Conservation (phyloP, 108 stramenopile species). For the Parietichytrium sp. region DNA sequence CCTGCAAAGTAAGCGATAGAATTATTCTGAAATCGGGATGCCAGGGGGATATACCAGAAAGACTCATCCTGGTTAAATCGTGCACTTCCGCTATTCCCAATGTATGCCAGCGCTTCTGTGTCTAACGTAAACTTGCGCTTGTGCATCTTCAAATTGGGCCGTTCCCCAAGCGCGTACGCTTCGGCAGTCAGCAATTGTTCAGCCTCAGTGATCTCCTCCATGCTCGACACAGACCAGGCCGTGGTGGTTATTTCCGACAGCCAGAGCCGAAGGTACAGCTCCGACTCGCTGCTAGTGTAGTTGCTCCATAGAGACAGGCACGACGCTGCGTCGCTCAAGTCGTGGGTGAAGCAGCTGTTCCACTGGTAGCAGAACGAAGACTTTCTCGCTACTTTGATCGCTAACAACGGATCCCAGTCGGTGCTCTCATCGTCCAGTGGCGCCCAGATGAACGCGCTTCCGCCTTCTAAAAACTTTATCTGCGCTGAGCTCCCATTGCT, state of each 20-base stretch:
- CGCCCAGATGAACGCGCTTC: background rate
- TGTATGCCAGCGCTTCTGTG: background rate
- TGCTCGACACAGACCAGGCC: background rate
- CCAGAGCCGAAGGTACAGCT: background rate
- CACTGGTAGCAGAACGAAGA: background rate
- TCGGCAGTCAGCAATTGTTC: background rate
- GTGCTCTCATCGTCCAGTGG: background rate
- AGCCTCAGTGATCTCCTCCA: background rate
- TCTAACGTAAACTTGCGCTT: background rate
- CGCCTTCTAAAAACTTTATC: background rate
- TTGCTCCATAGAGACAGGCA: background rate
- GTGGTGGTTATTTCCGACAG: background rate
- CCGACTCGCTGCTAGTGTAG: background rate
- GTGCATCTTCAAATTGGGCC: background rate
- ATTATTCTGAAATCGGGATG: background rate
- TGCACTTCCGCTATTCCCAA: background rate
- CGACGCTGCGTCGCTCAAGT: background rate
- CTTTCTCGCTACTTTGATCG: background rate
- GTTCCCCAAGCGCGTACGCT: slow-evolving; percentile 5
- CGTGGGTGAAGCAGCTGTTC: background rate
- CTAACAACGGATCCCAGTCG: background rate
- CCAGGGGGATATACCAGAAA: background rate
- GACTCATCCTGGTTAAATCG: background rate
- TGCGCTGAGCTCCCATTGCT: background rate
- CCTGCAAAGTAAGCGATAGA: slow-evolving; percentile 1